These are phyloP conservation scores for Striga hermonthica DNA, from an alignment of 305 asterid species.

Conservation along the genomic window DNA sequence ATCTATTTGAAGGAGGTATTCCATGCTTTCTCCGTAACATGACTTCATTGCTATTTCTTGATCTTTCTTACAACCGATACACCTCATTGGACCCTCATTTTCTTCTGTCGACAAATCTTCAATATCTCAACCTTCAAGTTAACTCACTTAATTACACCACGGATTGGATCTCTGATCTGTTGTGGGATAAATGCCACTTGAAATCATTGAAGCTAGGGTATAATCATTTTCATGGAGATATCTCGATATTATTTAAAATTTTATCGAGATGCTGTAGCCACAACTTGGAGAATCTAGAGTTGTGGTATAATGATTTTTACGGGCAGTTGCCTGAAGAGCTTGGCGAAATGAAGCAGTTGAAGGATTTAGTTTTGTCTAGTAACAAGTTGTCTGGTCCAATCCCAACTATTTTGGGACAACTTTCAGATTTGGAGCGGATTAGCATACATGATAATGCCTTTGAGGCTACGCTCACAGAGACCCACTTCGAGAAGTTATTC, in stretches of 20 bases:
- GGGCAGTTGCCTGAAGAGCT: conserved; percentile 1
- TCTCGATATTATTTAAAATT: conserved; percentile 1
- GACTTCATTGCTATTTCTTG: background rate
- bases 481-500: conserved; percentile 20
- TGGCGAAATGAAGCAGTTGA: background rate
- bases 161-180: conserved; percentile 1
- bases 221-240: conserved; percentile 1
- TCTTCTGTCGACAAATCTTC: background rate
- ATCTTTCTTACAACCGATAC: background rate
- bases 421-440: conserved; percentile 8
- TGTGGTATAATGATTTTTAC: background rate
- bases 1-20: conserved; percentile 14
- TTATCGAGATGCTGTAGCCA: background rate
- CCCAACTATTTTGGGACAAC: background rate
- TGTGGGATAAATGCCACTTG: background rate
- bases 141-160: background rate
- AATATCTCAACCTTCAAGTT: background rate
- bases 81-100: background rate
- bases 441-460: background rate
- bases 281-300: conserved; percentile 1
- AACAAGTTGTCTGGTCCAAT: conserved; percentile 9
- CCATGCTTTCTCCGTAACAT: conserved; percentile 16
- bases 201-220: conserved; percentile 3
- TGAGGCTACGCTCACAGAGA: background rate
- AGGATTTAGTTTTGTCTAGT: background rate